Conservation (phyloP, 1,284 basidiomycete species). For the Fomitopsis palustris region DNA sequence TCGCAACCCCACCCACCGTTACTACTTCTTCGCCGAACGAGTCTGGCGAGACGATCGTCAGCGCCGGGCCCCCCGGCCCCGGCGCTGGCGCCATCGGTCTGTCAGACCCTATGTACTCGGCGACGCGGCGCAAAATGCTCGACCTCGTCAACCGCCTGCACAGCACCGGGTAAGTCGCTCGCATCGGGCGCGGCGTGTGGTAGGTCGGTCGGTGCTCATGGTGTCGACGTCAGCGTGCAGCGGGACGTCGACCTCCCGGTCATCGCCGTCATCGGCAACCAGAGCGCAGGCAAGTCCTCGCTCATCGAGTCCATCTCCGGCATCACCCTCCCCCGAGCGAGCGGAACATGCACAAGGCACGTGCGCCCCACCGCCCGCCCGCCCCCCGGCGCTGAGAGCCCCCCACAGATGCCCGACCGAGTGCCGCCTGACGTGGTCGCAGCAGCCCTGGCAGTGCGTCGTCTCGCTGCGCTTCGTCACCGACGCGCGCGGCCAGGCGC, state of each 20-base stretch:
- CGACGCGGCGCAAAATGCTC: slow-evolving; percentile 40
- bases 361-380: not conserved
- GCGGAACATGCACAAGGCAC: slow-evolving; percentile 63
- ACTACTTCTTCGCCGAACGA: not conserved
- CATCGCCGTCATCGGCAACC: slow-evolving; percentile 47
- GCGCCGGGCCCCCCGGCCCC: not conserved
- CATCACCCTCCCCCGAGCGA: slow-evolving; percentile 61
- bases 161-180: slow-evolving; percentile 47
- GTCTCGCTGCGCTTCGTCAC: slow-evolving; percentile 49
- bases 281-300: slow-evolving; percentile 69
- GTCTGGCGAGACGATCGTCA: not conserved
- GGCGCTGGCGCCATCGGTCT: slow-evolving; percentile 31
- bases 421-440: slow-evolving; percentile 50
- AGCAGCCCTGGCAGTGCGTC: slow-evolving; percentile 52
- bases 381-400: not conserved
- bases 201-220: not conserved
- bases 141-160: slow-evolving; percentile 52
- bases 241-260: slow-evolving; percentile 66
- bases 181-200: not conserved
- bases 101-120: slow-evolving; percentile 36
- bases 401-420: slow-evolving; percentile 63
- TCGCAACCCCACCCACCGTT: not conserved
- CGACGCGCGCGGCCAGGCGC: slow-evolving; percentile 40
- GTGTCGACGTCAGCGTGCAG: slow-evolving; percentile 42
- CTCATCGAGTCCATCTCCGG: slow-evolving; percentile 75